Base-by-base conservation (phyloP, 176 grass and related monocot species). In the Phoenix dactylifera region DNA sequence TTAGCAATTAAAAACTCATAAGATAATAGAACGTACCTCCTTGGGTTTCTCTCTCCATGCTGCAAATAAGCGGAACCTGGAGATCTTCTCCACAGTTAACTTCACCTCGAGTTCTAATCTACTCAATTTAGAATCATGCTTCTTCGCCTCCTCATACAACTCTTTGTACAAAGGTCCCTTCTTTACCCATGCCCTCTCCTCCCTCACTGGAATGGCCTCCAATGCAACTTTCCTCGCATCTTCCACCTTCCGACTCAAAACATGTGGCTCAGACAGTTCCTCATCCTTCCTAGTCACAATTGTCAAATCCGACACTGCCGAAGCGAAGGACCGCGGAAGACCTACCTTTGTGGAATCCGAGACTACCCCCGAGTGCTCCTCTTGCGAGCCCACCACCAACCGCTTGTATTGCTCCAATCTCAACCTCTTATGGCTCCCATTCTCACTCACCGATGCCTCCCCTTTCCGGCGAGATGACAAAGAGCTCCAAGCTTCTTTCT, bases 121-220 rank as follows among this genome's bases (percentile, higher is more conserved):
- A n/a, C 6, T 25, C 72, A 95, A 74, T 24, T 62, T 80, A 18
- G 5, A 22, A 62, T 83, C 68, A 15, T 5, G 10, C n/a, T 9
- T 57, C 50, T 6, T 74, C 14, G 56, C 1, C 53, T 12, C 17
- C 54, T 68, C 54, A 1, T 6, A 24, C 30, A 69, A 80, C n/a
- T 50, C 1, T 67, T 72, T 72, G 30, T 80, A 75, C 62, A 3
- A 25, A 0, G 65, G 69, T 9, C 24, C 4, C 24, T 4, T 48
- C 57, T 15, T 64, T 25, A 18, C 51, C 68, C 30, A 24, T 44
- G 35, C 35, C 10, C 35, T 44, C 35, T 44, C 35, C 35, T 44
- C 35, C 35, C 67, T 51, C 49, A 15, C 50, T 24, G 44, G 15
- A 54, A 15, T 17, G 2, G 72, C 67, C 18, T 59, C 25, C 71